Evolutionary conservation across 2,329 filamentous ascomycete species (phyloP), one percentile per base, ranked within the genome.

Genomic region (Juglanconis juglandina): DNA sequence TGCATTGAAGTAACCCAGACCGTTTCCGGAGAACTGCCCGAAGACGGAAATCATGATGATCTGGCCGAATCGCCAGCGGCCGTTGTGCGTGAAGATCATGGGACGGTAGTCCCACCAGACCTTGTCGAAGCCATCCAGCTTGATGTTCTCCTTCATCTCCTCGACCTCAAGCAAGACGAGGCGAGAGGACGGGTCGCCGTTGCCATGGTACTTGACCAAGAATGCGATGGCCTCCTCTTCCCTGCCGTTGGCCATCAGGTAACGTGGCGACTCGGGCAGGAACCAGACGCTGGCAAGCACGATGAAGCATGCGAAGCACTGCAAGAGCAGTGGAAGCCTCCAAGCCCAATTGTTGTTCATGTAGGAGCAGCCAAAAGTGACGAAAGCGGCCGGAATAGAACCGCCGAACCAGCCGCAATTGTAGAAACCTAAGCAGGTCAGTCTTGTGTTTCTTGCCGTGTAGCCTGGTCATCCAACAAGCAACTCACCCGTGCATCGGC

Each of bases 321-420:
- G 79, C 56, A 81, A 70, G 10, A 79, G 76, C 5, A 82, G 67
- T 14, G 79, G 78, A 63, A 81, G 74, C n/a, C 79, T 75, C 79
- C 79, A 82, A 5, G 78, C 73, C 67, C 73, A 80, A 70, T 80
- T 68, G 68, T 63, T 79, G 42, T 71, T 56, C 58, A 82, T 79
- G 44, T 68, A 71, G 64, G 77, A 77, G 67, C 71, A 75, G 34
- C 79, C 80, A 60, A 75, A 82, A n/a, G 78, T 79, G 41, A 82
- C 70, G 41, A 76, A 73, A 11, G 80, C 77, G 1, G 80, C 80
- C 3, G 79, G 79, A 46, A 82, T 81, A 47, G 76, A 73, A 53
- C 80, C 80, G 46, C 79, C 79, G 56, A 81, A 82, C 77, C 78
- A 82, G 57, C 79, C 79, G 58, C 78, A 81, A 71, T 83, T 83